Percentiles rank a stretch among this genome's conserved stretches.
phyloP scores from a whole-genome alignment of 2,329 filamentous ascomycete species.

The Curvularia verruculosa region DNA sequence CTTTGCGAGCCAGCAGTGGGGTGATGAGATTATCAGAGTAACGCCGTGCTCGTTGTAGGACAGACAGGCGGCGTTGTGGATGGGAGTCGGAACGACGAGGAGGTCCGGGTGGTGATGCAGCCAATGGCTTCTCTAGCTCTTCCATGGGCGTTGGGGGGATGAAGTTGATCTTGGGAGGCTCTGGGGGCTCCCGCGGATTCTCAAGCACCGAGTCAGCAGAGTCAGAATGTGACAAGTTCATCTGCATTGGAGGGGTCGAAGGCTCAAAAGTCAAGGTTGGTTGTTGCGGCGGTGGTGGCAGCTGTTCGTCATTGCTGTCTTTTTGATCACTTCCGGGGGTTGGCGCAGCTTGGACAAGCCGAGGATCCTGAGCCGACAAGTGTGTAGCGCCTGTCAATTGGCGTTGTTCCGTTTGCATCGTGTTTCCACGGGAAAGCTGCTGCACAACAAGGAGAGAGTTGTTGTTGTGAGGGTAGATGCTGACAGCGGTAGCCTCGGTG shows the following conservation, averaged over 20 bases:
- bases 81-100: constrained; percentile 43
- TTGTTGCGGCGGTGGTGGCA: neutral
- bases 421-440: constrained; percentile 48
- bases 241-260: constrained; percentile 46
- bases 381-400: constrained; percentile 24
- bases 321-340: constrained; percentile 25
- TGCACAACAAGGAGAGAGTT: constrained; percentile 69
- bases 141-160: constrained; percentile 61
- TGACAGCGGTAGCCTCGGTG: constrained; percentile 65
- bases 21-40: constrained; percentile 55
- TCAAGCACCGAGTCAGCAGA: constrained; percentile 63
- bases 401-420: constrained; percentile 26
- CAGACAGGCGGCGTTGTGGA: constrained; percentile 48
- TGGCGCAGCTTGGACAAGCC: constrained; percentile 26
- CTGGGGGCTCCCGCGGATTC: constrained; percentile 63
- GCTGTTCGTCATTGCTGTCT: constrained; percentile 12
- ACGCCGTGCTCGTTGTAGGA: constrained; percentile 53
- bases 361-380: constrained; percentile 25
- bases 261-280: constrained; percentile 44
- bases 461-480: constrained; percentile 68
- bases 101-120: constrained; percentile 35
- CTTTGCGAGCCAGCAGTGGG: constrained; percentile 47
- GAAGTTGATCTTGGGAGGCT: constrained; percentile 62
- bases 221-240: constrained; percentile 26
- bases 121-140: constrained; percentile 53